Percentiles rank a stretch among this genome's conserved stretches.
Evolutionary conservation across 2,329 filamentous ascomycete genomes (phyloP).

Genomic region (Zasmidium angulare): DNA sequence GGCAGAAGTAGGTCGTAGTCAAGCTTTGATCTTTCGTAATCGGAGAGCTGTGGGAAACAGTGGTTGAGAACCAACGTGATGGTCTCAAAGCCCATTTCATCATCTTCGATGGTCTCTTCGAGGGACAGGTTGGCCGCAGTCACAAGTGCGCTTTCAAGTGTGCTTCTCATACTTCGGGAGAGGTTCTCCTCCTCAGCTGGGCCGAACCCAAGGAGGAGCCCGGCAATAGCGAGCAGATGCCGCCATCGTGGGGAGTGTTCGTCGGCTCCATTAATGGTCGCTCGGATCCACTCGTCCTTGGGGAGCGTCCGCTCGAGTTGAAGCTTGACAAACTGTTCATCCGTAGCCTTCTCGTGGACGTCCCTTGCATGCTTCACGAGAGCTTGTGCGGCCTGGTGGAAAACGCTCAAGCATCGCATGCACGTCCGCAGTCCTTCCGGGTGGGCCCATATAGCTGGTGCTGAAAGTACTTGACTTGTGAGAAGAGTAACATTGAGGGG

Average conservation of each 20-base stretch:
- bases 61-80: conserved; percentile 74
- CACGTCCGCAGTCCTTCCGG: conserved; percentile 63
- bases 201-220: conserved; percentile 75
- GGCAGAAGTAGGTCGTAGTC: conserved; percentile 70
- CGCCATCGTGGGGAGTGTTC: conserved; percentile 71
- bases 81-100: conserved; percentile 47
- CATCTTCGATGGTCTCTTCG: conserved; percentile 53
- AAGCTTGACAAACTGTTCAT: conserved; percentile 27
- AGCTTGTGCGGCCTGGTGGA: conserved; percentile 64
- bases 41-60: conserved; percentile 69
- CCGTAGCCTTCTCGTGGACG: conserved; percentile 28
- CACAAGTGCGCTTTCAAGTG: conserved; percentile 71
- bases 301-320: conserved; percentile 34
- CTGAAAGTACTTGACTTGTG: conserved; percentile 69
- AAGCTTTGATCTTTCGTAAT: conserved; percentile 57
- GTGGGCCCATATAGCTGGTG: conserved; percentile 69
- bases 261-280: conserved; percentile 60
- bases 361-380: conserved; percentile 51
- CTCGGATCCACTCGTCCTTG: conserved; percentile 58
- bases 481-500: conserved; percentile 72
- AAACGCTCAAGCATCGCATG: conserved; percentile 68
- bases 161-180: conserved; percentile 62
- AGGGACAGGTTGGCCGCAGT: conserved; percentile 75
- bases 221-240: conserved; percentile 77
- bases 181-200: conserved; percentile 62